Evolutionary conservation across 228 moss, liverwort and hornwort species (phyloP).

Genomic region (Sphagnum fallax): DNA sequence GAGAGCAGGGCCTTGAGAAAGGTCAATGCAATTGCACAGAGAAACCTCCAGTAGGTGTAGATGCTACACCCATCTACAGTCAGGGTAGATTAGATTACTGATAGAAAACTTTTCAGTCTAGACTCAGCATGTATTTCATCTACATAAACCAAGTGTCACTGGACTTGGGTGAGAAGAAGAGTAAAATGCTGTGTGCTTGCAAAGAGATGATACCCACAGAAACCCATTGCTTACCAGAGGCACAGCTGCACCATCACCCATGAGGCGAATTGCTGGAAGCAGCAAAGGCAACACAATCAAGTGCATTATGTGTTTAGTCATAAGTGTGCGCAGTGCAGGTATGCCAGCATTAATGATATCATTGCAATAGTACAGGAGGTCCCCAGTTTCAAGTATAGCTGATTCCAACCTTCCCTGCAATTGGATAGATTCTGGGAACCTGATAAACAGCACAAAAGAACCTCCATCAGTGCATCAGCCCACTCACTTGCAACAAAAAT

Average conservation of each 20-base stretch:
- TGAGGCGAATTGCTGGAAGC: slow-evolving; percentile 69
- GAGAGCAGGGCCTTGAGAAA: too few species aligned
- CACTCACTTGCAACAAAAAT: neutral
- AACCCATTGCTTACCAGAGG: slow-evolving; percentile 41
- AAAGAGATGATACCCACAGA: neutral
- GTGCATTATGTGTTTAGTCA: slow-evolving; percentile 86
- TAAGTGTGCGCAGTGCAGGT: slow-evolving; percentile 67
- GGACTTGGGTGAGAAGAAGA: too few species aligned
- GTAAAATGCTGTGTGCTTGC: too few species aligned
- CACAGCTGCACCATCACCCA: slow-evolving; percentile 25
- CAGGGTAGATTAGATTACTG: too few species aligned
- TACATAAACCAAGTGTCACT: too few species aligned
- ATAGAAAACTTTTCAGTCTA: too few species aligned
- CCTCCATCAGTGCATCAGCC: neutral
- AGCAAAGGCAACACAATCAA: slow-evolving; percentile 78
- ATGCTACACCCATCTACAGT: too few species aligned
- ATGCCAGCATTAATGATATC: slow-evolving; percentile 93
- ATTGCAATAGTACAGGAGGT: slow-evolving; percentile 95
- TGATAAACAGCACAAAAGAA: slow-evolving; percentile 13
- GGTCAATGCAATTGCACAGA: too few species aligned
- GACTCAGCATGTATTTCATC: too few species aligned
- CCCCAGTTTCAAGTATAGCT: slow-evolving; percentile 95
- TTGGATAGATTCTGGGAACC: slow-evolving; percentile 76
- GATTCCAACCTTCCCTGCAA: slow-evolving; percentile 92
- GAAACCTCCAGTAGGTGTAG: too few species aligned